Conservation (phyloP, 2,329 filamentous ascomycete species). For the Fusarium papillatum region DNA sequence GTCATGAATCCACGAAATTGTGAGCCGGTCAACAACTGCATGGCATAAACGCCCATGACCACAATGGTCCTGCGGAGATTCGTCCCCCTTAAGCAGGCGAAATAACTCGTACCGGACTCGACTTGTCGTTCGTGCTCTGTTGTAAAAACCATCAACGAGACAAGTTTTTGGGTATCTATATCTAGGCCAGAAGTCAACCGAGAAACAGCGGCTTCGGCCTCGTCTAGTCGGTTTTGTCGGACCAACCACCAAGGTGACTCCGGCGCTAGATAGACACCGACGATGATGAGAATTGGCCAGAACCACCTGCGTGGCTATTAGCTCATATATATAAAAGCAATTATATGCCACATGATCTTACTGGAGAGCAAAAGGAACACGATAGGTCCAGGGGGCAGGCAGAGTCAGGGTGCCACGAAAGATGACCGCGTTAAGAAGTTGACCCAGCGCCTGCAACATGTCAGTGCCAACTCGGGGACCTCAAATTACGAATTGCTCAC, state of each 20-base stretch:
- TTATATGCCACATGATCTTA: neutral
- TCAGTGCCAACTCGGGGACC: neutral
- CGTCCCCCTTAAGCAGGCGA: slow-evolving; percentile 54
- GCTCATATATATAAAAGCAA: neutral
- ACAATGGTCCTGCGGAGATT: slow-evolving; percentile 52
- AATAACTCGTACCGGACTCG: slow-evolving; percentile 47
- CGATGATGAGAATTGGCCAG: slow-evolving; percentile 38
- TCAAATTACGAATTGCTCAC: neutral
- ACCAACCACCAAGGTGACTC: slow-evolving; percentile 40
- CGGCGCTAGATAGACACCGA: slow-evolving; percentile 54
- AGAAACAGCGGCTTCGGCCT: slow-evolving; percentile 46
- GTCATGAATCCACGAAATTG: slow-evolving; percentile 44
- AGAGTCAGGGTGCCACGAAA: slow-evolving; percentile 19
- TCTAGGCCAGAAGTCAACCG: slow-evolving; percentile 44
- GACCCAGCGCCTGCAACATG: slow-evolving; percentile 13
- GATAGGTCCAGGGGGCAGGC: slow-evolving; percentile 12
- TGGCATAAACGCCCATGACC: slow-evolving; percentile 45
- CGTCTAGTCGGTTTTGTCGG: slow-evolving; percentile 47
- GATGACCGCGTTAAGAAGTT: slow-evolving; percentile 16
- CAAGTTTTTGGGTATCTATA: slow-evolving; percentile 48
- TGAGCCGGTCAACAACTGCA: slow-evolving; percentile 43
- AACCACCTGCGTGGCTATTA: slow-evolving; percentile 11
- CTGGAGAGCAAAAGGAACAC: slow-evolving; percentile 26
- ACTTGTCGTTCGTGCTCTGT: slow-evolving; percentile 48
- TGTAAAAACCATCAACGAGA: slow-evolving; percentile 53